Evolutionary conservation across 225 moss, liverwort and hornwort species (phyloP).

Genomic region (Marchantia polymorpha): DNA sequence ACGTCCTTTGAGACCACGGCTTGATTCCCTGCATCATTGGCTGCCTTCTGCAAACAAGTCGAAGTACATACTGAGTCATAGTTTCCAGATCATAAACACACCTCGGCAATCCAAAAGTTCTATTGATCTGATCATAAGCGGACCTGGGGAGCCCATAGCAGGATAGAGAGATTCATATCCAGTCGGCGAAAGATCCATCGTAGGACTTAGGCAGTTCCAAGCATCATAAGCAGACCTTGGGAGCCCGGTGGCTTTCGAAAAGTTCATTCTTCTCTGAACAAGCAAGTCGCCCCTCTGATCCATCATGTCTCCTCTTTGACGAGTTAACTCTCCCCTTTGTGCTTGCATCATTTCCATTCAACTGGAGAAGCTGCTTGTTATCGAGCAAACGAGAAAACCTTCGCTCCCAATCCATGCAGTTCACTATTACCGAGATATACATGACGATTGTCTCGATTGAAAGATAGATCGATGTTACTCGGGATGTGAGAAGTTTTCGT

Average conservation of each 20-base stretch:
- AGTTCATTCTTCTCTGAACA: constrained; percentile 41
- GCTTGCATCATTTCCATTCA: constrained; percentile 33
- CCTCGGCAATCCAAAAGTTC: constrained; percentile 34
- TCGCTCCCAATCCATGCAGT: constrained; percentile 99
- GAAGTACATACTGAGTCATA: constrained; percentile 33
- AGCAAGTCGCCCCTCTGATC: constrained; percentile 35
- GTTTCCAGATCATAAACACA: constrained; percentile 39
- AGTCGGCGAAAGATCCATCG: constrained; percentile 34
- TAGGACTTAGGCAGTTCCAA: constrained; percentile 35
- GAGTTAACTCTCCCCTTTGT: constrained; percentile 18
- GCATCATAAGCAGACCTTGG: constrained; percentile 42
- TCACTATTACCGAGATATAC: constrained; percentile 83
- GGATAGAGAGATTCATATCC: constrained; percentile 37
- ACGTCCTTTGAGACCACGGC: constrained; percentile 28
- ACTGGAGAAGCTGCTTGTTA: constrained; percentile 55
- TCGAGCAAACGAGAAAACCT: constrained; percentile 81
- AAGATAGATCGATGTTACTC: constrained; percentile 78
- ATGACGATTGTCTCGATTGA: constrained; percentile 67
- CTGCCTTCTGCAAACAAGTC: constrained; percentile 29
- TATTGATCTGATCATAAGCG: constrained; percentile 36
- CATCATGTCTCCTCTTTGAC: constrained; percentile 32
- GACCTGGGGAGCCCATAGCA: constrained; percentile 39
- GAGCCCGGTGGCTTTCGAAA: constrained; percentile 35
- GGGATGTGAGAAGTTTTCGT: constrained; percentile 80
- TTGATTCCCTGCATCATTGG: constrained; percentile 37